Conservation (phyloP, 148 eudicot species). For the Dianthus caryophyllus region DNA sequence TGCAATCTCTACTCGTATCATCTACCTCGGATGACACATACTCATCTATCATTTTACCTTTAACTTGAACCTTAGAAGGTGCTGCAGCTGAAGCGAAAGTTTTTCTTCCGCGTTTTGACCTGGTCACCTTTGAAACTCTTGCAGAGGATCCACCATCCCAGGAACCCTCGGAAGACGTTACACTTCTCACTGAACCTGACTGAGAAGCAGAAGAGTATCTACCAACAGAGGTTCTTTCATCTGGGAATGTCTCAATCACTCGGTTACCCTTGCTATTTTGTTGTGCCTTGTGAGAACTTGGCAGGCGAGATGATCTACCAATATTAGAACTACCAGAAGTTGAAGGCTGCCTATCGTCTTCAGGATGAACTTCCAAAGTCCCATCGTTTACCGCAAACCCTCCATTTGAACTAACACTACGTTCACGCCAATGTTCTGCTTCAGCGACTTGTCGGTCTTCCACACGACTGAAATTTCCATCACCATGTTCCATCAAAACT, state of each 20-base stretch:
- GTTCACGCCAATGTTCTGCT: constrained; percentile 58
- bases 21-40: constrained; percentile 30
- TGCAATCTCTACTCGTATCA: constrained; percentile 45
- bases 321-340: constrained; percentile 30
- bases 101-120: constrained; percentile 61
- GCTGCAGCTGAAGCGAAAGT: constrained; percentile 24
- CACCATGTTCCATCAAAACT: constrained; percentile 31
- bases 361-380: constrained; percentile 32
- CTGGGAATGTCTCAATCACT: constrained; percentile 39
- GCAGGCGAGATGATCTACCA: constrained; percentile 35
- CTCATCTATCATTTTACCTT: constrained; percentile 40
- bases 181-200: constrained; percentile 58
- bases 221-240: constrained; percentile 54
- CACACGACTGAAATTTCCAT: constrained; percentile 36
- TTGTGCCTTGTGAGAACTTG: constrained; percentile 37
- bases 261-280: constrained; percentile 42
- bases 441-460: constrained; percentile 41
- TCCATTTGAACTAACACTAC: constrained; percentile 37
- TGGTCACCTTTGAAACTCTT: constrained; percentile 49
- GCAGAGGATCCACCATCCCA: constrained; percentile 84
- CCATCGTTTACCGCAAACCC: constrained; percentile 39
- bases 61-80: constrained; percentile 35
- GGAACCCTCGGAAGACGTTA: constrained; percentile 78
- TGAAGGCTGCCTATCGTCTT: constrained; percentile 43
- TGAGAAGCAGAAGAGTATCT: constrained; percentile 56